Conservation (phyloP, 2,329 filamentous ascomycete species). For the Stemphylium lycopersici region DNA sequence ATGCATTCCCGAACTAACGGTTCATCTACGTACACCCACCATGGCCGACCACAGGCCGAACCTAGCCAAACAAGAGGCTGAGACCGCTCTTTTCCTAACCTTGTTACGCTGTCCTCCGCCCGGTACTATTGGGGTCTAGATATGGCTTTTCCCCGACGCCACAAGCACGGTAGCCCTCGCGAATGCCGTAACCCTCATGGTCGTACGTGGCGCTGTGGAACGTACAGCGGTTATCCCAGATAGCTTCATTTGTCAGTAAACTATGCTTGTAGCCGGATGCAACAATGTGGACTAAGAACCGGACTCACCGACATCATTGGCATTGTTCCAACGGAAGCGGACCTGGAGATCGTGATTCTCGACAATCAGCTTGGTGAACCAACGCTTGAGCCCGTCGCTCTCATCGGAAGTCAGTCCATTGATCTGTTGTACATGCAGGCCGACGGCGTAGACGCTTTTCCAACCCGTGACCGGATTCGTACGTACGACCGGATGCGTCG, state of each 20-base stretch:
- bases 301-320: conserved; percentile 23
- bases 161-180: conserved; percentile 39
- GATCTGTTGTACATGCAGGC: conserved; percentile 40
- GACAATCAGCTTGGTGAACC: conserved; percentile 26
- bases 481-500: conserved; percentile 37
- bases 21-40: too few species aligned
- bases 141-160: conserved; percentile 51
- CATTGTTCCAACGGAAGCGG: conserved; percentile 47
- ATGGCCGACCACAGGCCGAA: too few species aligned
- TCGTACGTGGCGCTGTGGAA: conserved; percentile 36
- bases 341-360: conserved; percentile 51
- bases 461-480: conserved; percentile 44
- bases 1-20: too few species aligned
- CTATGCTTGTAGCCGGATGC: background rate
- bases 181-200: conserved; percentile 22
- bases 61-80: too few species aligned
- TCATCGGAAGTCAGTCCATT: conserved; percentile 48
- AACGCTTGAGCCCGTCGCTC: conserved; percentile 12
- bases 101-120: too few species aligned
- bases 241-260: conserved; percentile 29
- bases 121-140: conserved; percentile 41
- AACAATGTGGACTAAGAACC: background rate
- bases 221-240: conserved; percentile 49
- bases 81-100: too few species aligned
- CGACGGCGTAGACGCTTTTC: conserved; percentile 41